Percentiles rank a stretch among this genome's conserved stretches.
Evolutionary conservation across 2,329 filamentous ascomycete genomes (phyloP).

Genomic region (Davidsoniella eucalypti): DNA sequence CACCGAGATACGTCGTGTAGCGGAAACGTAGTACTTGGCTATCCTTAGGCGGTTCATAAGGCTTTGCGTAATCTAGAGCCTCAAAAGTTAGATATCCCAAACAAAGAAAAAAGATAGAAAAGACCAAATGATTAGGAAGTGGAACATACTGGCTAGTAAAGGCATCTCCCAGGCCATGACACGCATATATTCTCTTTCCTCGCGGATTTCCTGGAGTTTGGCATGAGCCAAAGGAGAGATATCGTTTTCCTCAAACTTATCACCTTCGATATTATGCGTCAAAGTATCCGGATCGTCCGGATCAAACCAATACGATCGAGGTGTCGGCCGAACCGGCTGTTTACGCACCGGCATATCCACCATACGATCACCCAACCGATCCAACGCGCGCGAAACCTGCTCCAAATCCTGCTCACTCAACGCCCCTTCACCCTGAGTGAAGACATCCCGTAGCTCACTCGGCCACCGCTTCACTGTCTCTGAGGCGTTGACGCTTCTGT

Average conservation of each 20-base stretch:
- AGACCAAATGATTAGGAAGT: neutral
- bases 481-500: constrained; percentile 9
- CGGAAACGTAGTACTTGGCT: constrained; percentile 73
- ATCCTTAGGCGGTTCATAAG: constrained; percentile 54
- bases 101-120: neutral
- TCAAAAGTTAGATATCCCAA: neutral
- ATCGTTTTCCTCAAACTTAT: constrained; percentile 63
- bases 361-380: constrained; percentile 15
- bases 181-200: constrained; percentile 75
- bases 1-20: constrained; percentile 93
- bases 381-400: constrained; percentile 9
- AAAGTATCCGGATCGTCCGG: constrained; percentile 31
- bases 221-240: constrained; percentile 69
- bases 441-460: constrained; percentile 6
- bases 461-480: constrained; percentile 12
- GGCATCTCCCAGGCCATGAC: constrained; percentile 94
- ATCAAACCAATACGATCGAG: constrained; percentile 31
- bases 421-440: constrained; percentile 4
- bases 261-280: constrained; percentile 36
- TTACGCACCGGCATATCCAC: constrained; percentile 8
- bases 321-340: constrained; percentile 19
- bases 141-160: constrained; percentile 58
- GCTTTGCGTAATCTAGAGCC: constrained; percentile 57
- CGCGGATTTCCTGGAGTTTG: constrained; percentile 75
- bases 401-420: constrained; percentile 10